Conservation (phyloP, 768 basidiomycete species). For the Auricularia heimuer region DNA sequence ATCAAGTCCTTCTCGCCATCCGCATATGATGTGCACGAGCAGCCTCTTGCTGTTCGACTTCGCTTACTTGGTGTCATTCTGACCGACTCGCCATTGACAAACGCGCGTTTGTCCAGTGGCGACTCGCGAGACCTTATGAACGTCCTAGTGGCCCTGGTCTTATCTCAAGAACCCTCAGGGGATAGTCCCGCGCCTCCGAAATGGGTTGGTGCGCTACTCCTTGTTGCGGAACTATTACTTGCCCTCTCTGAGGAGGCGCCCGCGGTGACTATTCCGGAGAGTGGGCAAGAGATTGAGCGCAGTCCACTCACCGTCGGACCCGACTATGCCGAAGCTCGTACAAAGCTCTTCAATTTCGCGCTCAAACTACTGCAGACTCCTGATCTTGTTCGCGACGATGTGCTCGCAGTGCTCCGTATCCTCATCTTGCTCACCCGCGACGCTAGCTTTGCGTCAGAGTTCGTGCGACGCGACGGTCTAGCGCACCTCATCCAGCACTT, state of each 20-base stretch:
- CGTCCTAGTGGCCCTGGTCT: slow-evolving; percentile 53
- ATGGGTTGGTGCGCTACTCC: slow-evolving; percentile 81
- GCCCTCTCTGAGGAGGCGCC: slow-evolving; percentile 66
- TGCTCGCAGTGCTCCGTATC: slow-evolving; percentile 71
- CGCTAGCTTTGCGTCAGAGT: slow-evolving; percentile 48
- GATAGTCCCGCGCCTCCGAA: slow-evolving; percentile 34
- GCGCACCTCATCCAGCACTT: slow-evolving; percentile 34
- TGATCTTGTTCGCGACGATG: slow-evolving; percentile 65
- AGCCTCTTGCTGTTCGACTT: slow-evolving; percentile 70
- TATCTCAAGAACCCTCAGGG: slow-evolving; percentile 13
- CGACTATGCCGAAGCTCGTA: slow-evolving; percentile 47
- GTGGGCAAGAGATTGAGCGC: slow-evolving; percentile 43
- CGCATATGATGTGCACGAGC: slow-evolving; percentile 62
- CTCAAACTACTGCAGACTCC: slow-evolving; percentile 57
- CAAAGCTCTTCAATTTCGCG: slow-evolving; percentile 66
- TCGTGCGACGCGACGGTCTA: slow-evolving; percentile 65
- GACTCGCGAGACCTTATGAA: slow-evolving; percentile 55
- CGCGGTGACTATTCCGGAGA: slow-evolving; percentile 55
- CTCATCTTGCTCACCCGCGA: slow-evolving; percentile 80
- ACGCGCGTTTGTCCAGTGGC: slow-evolving; percentile 33
- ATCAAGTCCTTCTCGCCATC: slow-evolving; percentile 57
- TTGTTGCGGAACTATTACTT: slow-evolving; percentile 78
- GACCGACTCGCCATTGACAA: slow-evolving; percentile 58
- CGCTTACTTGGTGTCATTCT: slow-evolving; percentile 79
- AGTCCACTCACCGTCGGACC: slow-evolving; percentile 38